Conservation (phyloP, 257 asterid species). For the Scutellaria baicalensis region DNA sequence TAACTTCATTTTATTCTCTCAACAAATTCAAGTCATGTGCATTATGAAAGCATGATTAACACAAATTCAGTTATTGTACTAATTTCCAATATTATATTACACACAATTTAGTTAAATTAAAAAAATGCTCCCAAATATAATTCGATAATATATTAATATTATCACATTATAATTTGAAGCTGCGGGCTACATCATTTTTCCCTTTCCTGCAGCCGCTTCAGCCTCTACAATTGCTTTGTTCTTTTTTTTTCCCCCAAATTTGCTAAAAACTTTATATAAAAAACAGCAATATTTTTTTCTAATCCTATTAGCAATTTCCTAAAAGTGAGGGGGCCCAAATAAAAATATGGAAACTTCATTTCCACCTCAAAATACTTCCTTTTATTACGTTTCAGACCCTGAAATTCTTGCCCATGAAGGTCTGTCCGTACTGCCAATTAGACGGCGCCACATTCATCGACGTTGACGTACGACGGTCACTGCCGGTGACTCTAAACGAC, state of each 20-base stretch:
- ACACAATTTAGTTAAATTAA: not conserved
- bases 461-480: slow-evolving; percentile 67
- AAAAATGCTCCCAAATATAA: not conserved
- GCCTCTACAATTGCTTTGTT: not conserved
- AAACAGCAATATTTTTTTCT: not conserved
- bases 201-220: slow-evolving; percentile 36
- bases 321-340: slow-evolving; percentile 2
- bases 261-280: not conserved
- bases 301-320: not conserved
- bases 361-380: not conserved
- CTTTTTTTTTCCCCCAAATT: not conserved
- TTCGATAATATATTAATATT: not conserved
- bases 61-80: not conserved
- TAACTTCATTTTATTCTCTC: too few relatives aligned
- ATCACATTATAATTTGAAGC: slow-evolving; percentile 18
- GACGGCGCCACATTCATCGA: slow-evolving; percentile 67
- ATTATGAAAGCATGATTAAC: not conserved
- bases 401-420: slow-evolving; percentile 62
- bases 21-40: not conserved
- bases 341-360: not conserved
- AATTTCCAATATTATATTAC: not conserved
- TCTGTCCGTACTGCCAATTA: slow-evolving; percentile 83
- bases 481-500: slow-evolving; percentile 59
- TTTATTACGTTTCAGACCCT: slow-evolving; percentile 24
- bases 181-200: slow-evolving; percentile 32